Conservation (phyloP, 2,329 filamentous ascomycete species). For the Sphaerulina vaccinii region DNA sequence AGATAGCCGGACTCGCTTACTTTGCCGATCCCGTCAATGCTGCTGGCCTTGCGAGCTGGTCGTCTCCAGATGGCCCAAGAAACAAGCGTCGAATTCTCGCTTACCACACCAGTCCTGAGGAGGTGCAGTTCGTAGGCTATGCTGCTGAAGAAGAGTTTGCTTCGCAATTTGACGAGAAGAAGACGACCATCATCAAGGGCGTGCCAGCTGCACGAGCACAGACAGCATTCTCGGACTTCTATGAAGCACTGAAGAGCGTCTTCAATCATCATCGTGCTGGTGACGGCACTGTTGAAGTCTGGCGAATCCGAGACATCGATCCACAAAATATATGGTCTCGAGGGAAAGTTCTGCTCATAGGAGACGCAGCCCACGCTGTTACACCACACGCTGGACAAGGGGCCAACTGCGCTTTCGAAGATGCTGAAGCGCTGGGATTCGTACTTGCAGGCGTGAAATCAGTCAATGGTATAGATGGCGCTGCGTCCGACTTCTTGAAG, state of each 20-base stretch:
- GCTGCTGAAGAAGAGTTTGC: constrained; percentile 14
- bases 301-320: constrained; percentile 16
- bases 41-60: constrained; percentile 13
- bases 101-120: constrained; percentile 13
- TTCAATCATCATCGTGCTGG: constrained; percentile 8
- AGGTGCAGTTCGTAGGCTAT: constrained; percentile 15
- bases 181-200: constrained; percentile 16
- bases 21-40: constrained; percentile 4
- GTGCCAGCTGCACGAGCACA: constrained; percentile 10
- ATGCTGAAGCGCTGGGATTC: constrained; percentile 13
- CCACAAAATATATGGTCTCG: constrained; percentile 9
- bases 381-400: constrained; percentile 18
- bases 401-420: constrained; percentile 15
- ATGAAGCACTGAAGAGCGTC: constrained; percentile 1
- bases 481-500: constrained; percentile 4
- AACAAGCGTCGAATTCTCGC: constrained; percentile 14
- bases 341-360: constrained; percentile 11
- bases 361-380: constrained; percentile 11
- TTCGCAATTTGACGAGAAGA: constrained; percentile 12
- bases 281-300: constrained; percentile 16
- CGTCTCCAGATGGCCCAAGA: neutral
- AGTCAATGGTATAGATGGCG: neutral
- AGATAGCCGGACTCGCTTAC: neutral
- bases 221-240: constrained; percentile 9
- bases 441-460: constrained; percentile 5